Conservation (phyloP, 2,329 filamentous ascomycete species). For the Colletotrichum spinosum region DNA sequence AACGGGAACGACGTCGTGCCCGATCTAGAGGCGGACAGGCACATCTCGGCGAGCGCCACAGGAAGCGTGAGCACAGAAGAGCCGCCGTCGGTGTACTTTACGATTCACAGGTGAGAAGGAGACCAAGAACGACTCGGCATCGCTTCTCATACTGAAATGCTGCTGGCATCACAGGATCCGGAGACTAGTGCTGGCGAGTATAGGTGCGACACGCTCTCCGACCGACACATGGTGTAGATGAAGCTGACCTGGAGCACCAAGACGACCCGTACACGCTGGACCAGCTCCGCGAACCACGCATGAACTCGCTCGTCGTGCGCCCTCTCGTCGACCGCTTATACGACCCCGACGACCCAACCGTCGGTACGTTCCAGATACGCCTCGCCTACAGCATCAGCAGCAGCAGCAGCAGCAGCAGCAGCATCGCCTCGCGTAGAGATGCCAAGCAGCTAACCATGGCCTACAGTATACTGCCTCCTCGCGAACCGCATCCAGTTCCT, state of each 20-base stretch:
- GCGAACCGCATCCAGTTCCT: slow-evolving; percentile 79
- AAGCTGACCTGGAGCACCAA: slow-evolving; percentile 33
- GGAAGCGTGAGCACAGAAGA: slow-evolving; percentile 24
- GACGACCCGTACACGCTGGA: slow-evolving; percentile 63
- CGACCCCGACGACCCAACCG: slow-evolving; percentile 72
- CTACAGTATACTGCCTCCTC: slow-evolving; percentile 74
- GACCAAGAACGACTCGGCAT: neutral
- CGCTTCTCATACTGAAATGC: neutral
- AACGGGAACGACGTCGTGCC: slow-evolving; percentile 1
- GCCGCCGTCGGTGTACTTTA: slow-evolving; percentile 28
- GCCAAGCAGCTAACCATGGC: too few relatives aligned
- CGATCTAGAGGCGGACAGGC: slow-evolving; percentile 29
- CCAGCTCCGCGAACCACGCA: slow-evolving; percentile 74
- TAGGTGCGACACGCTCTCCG: neutral
- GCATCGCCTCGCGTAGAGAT: too few relatives aligned
- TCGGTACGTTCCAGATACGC: slow-evolving; percentile 55
- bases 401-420: neutral
- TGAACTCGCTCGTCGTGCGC: slow-evolving; percentile 75
- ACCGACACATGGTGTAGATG: neutral
- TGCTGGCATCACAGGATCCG: slow-evolving; percentile 10
- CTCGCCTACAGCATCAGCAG: neutral
- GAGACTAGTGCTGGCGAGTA: slow-evolving; percentile 29
- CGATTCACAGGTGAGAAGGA: slow-evolving; percentile 28
- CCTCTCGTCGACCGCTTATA: slow-evolving; percentile 77
- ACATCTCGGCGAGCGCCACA: slow-evolving; percentile 22